These are phyloP conservation scores for Penicillium olsonii DNA, from an alignment of 2,329 filamentous ascomycete species.

Conservation along the genomic window DNA sequence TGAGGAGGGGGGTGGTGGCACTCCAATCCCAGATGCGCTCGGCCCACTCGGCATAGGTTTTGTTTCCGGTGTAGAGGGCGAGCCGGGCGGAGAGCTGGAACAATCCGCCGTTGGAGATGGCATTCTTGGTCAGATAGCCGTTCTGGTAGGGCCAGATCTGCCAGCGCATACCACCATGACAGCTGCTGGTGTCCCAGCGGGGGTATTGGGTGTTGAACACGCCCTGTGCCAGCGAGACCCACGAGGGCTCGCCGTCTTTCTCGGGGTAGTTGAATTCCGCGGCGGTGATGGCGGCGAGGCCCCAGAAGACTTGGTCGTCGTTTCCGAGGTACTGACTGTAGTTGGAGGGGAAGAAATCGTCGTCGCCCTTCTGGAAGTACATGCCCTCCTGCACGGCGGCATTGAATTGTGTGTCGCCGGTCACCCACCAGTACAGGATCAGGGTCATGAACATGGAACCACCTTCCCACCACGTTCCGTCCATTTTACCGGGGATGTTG, in stretches of 20 bases:
- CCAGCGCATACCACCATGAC: conserved; percentile 78
- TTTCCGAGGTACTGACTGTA: conserved; percentile 51
- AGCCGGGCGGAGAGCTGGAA: conserved; percentile 66
- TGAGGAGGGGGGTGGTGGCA: conserved; percentile 53
- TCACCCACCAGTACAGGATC: conserved; percentile 85
- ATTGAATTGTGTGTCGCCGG: conserved; percentile 72
- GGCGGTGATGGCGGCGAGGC: conserved; percentile 75
- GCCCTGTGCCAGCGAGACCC: conserved; percentile 74
- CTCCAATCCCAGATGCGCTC: conserved; percentile 65
- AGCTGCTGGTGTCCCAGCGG: conserved; percentile 69
- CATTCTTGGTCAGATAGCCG: conserved; percentile 63
- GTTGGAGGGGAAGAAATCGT: conserved; percentile 74
- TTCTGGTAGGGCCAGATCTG: conserved; percentile 79
- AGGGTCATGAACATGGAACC: conserved; percentile 71
- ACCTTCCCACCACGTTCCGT: conserved; percentile 63
- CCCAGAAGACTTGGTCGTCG: conserved; percentile 76
- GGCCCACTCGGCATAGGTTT: conserved; percentile 79
- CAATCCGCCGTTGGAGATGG: conserved; percentile 59
- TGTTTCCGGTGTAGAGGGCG: conserved; percentile 75
- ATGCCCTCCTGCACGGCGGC: conserved; percentile 67
- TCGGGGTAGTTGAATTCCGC: conserved; percentile 75
- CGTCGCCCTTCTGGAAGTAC: conserved; percentile 71
- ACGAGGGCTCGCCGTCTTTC: conserved; percentile 67
- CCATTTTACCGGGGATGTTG: conserved; percentile 42
- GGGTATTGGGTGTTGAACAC: conserved; percentile 77